These are phyloP conservation scores for Carpinus viminea DNA, from an alignment of 306 rosid species.

Conservation along the genomic window DNA sequence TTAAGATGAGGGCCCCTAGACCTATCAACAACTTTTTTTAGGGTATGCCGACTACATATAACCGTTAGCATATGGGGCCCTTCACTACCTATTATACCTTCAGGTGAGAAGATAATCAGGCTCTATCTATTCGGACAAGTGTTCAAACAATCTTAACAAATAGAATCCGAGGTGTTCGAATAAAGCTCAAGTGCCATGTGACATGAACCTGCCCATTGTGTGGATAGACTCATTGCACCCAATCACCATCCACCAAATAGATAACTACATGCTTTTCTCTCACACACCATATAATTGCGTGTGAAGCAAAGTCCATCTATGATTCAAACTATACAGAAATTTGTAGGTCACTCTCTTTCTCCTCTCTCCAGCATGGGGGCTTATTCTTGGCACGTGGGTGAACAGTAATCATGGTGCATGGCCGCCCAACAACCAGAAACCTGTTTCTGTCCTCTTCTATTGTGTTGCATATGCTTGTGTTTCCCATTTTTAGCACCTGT, in stretches of 20 bases:
- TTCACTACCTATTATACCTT: too few relatives aligned
- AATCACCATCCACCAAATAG: neutral
- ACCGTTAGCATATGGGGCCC: too few relatives aligned
- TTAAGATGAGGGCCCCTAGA: too few relatives aligned
- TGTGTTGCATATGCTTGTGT: constrained; percentile 18
- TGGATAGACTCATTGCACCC: too few relatives aligned
- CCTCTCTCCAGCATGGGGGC: neutral
- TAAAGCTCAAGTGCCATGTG: too few relatives aligned
- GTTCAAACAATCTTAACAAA: too few relatives aligned
- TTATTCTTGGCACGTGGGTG: constrained; percentile 31
- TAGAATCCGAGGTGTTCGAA: too few relatives aligned
- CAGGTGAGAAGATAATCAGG: too few relatives aligned
- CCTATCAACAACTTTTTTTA: too few relatives aligned
- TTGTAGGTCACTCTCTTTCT: neutral
- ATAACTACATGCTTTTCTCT: neutral
- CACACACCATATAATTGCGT: neutral
- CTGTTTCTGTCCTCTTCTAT: constrained; percentile 11
- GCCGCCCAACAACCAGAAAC: constrained; percentile 13
- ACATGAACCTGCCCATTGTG: too few relatives aligned
- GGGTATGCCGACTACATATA: too few relatives aligned
- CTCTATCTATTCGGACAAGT: too few relatives aligned
- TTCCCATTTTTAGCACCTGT: constrained; percentile 17
- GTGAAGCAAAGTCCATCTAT: neutral
- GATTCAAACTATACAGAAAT: neutral
- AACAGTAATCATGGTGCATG: constrained; percentile 27